Conservation (phyloP, 352 stramenopile species). For the Phytophthora pinifolia region DNA sequence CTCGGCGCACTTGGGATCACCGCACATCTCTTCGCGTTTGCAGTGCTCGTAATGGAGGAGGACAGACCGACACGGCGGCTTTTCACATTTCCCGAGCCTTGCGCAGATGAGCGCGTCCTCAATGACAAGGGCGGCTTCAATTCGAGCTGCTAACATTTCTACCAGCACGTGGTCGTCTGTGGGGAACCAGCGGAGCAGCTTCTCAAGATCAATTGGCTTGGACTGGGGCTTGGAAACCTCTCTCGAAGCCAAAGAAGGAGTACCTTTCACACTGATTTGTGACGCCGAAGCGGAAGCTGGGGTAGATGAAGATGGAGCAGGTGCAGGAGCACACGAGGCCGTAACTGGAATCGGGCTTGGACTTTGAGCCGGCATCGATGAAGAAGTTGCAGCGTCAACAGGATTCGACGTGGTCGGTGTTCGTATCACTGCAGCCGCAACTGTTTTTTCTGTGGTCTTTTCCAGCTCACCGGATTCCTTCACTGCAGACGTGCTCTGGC, state of each 20-base stretch:
- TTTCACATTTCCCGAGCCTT: slow-evolving; percentile 32
- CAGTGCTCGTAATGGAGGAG: slow-evolving; percentile 38
- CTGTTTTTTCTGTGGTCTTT: not conserved
- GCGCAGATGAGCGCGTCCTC: slow-evolving; percentile 49
- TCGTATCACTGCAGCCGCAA: not conserved
- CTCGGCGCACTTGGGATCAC: slow-evolving; percentile 27
- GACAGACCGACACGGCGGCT: slow-evolving; percentile 25
- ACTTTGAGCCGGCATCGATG: not conserved
- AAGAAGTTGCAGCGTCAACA: too few species aligned
- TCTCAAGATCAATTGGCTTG: slow-evolving; percentile 27
- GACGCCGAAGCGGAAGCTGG: not conserved
- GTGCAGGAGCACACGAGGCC: not conserved
- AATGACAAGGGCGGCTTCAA: slow-evolving; percentile 31
- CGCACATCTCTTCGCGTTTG: slow-evolving; percentile 32
- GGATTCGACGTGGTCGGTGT: not conserved
- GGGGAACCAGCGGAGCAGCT: slow-evolving; percentile 34
- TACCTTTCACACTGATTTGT: not conserved
- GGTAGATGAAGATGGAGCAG: not conserved
- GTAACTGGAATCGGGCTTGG: not conserved
- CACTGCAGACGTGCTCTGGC: not conserved
- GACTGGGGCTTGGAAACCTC: not conserved
- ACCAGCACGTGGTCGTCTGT: slow-evolving; percentile 27
- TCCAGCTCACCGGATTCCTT: not conserved
- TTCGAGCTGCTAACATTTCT: slow-evolving; percentile 25
- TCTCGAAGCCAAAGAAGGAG: not conserved